phyloP scores from a whole-genome alignment of 1,139 yeast species.

The Yamadazyma dushanensis region DNA sequence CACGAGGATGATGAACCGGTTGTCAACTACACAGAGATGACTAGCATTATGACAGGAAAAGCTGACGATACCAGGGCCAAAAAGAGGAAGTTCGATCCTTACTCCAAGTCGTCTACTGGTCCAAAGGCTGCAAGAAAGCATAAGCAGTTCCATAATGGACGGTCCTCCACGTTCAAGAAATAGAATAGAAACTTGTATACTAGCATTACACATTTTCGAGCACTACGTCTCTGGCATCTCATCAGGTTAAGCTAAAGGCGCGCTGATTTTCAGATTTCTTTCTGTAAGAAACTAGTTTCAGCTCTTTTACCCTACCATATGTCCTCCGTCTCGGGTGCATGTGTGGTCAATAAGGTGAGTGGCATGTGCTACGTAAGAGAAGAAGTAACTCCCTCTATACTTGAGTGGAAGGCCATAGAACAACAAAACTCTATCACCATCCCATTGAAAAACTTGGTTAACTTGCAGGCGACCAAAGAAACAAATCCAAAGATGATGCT shows the following conservation, averaged over 20 bases:
- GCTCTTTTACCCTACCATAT: too few species aligned
- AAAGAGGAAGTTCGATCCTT: constrained; percentile 64
- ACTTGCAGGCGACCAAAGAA: constrained; percentile 75
- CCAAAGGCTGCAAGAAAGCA: constrained; percentile 53
- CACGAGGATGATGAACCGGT: constrained; percentile 16
- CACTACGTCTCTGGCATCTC: neutral
- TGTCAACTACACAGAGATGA: constrained; percentile 2
- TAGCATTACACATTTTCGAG: neutral
- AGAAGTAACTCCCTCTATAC: constrained; percentile 61
- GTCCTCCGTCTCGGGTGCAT: constrained; percentile 57
- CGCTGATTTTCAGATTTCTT: too few species aligned
- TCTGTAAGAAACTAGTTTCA: too few species aligned
- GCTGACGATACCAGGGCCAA: constrained; percentile 25
- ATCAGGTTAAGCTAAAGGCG: too few species aligned
- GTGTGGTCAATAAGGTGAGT: constrained; percentile 61
- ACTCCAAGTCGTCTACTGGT: constrained; percentile 45
- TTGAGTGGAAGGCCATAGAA: constrained; percentile 74
- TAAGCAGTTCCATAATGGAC: constrained; percentile 42
- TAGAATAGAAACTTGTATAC: constrained; percentile 2
- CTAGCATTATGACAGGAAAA: constrained; percentile 4
- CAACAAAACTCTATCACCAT: constrained; percentile 49
- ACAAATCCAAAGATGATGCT: constrained; percentile 68
- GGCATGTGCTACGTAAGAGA: constrained; percentile 69
- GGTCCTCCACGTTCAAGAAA: constrained; percentile 48
- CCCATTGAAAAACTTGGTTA: constrained; percentile 53